phyloP scores from a whole-genome alignment of 768 basidiomycete genomes.

The Agrocybe praecox region DNA sequence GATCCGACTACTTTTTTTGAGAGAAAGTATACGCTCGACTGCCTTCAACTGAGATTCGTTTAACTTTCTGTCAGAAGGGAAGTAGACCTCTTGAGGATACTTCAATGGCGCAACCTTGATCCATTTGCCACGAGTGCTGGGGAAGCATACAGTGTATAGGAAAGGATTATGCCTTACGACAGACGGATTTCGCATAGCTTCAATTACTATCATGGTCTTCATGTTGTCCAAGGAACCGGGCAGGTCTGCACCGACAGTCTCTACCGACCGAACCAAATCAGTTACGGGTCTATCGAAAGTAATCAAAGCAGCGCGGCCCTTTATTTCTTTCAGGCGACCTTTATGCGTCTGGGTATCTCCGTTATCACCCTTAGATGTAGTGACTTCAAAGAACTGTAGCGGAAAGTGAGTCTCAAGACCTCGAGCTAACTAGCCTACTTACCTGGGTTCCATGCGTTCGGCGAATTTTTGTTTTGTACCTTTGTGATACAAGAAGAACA shows the following conservation, averaged over 20 bases:
- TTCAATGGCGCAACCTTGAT: slow-evolving; percentile 12
- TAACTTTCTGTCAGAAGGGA: slow-evolving; percentile 21
- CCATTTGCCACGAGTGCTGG: background rate
- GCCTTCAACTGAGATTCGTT: slow-evolving; percentile 39
- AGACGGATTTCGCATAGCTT: slow-evolving; percentile 24
- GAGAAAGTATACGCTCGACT: slow-evolving; percentile 35
- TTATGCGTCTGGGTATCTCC: too few relatives aligned
- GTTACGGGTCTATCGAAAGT: slow-evolving; percentile 16
- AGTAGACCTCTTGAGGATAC: slow-evolving; percentile 14
- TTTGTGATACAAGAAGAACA: slow-evolving; percentile 35
- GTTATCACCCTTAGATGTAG: background rate
- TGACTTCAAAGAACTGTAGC: background rate
- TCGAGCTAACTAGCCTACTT: background rate
- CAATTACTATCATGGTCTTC: slow-evolving; percentile 26
- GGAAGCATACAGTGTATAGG: slow-evolving; percentile 36
- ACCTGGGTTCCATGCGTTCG: slow-evolving; percentile 27
- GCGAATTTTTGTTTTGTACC: slow-evolving; percentile 48
- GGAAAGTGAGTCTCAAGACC: background rate
- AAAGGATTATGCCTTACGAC: slow-evolving; percentile 33
- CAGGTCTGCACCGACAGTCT: slow-evolving; percentile 47
- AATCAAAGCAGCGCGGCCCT: slow-evolving; percentile 41
- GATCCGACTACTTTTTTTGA: slow-evolving; percentile 25
- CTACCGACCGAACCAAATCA: slow-evolving; percentile 7
- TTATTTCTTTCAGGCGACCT: background rate
- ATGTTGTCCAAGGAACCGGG: slow-evolving; percentile 49